Conservation (phyloP, 768 basidiomycete species). For the Strobilomyces echinocephalus region DNA sequence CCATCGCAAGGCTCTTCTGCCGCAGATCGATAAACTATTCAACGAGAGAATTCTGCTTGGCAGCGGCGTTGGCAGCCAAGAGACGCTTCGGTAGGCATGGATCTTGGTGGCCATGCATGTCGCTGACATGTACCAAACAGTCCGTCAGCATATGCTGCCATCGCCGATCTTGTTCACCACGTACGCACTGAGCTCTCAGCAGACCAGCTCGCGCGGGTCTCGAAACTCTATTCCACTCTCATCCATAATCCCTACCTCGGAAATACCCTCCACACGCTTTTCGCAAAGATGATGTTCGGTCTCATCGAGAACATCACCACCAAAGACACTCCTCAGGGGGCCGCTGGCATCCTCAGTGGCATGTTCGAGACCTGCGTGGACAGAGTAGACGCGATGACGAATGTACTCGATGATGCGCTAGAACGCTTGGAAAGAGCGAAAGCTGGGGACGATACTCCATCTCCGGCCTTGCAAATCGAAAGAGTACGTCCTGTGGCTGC, state of each 20-base stretch:
- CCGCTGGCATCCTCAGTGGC: constrained; percentile 61
- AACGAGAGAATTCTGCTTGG: constrained; percentile 90
- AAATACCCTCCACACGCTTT: constrained; percentile 80
- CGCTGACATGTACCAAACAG: constrained; percentile 34
- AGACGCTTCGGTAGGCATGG: constrained; percentile 65
- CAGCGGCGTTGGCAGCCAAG: constrained; percentile 74
- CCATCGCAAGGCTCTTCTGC: constrained; percentile 72
- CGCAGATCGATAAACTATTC: constrained; percentile 83
- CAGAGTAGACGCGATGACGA: constrained; percentile 76
- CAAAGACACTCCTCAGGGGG: constrained; percentile 68
- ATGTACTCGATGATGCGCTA: constrained; percentile 46
- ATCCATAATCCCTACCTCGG: constrained; percentile 84
- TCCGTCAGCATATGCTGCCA: constrained; percentile 76
- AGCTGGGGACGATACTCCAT: constrained; percentile 33
- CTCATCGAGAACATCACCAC: constrained; percentile 76
- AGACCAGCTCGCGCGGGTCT: constrained; percentile 69
- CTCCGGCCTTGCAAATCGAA: constrained; percentile 72
- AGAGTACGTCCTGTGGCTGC: constrained; percentile 78
- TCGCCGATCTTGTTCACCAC: constrained; percentile 93
- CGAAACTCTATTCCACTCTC: constrained; percentile 80
- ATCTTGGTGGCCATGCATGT: background rate
- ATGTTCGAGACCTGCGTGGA: constrained; percentile 83
- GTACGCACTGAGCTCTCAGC: constrained; percentile 77
- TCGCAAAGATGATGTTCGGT: constrained; percentile 89
- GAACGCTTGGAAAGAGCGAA: constrained; percentile 46